Base-by-base conservation (phyloP, 768 basidiomycete genomes). In the Pleurotus citrinopileatus region DNA sequence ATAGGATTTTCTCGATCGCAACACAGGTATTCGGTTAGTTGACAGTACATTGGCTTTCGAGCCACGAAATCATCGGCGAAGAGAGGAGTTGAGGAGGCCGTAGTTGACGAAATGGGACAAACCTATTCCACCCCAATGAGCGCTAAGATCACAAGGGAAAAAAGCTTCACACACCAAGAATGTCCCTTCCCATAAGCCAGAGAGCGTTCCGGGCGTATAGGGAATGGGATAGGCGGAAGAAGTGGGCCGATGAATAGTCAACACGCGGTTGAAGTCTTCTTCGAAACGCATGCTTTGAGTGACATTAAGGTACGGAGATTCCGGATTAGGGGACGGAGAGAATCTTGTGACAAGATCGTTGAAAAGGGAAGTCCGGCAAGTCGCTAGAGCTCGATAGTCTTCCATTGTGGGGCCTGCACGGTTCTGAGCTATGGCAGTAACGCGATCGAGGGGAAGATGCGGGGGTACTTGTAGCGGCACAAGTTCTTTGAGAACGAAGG, bases 171-270 rank as follows among this genome's bases (percentile, higher is more conserved):
- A 62, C 59, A 83, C 84, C 79, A 80, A 80, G 62, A 76, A 81
- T 43, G 70, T 71, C 1, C 84, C 84, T 66, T 84, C 77, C 84
- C 84, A 86, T 55, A 78, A 61, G 2, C 82, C 84, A 25, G 79
- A 70, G 52, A 86, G 70, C 28, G 72, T 64, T 15, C 80, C 80
- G 34, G 76, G 74, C 60, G 68, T 61, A 59, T 73, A 74, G 22
- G 63, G 58, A 45, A 63, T 61, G 29, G 38, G 58, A 55, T 60
- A 60, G 9, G 63, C 61, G 54, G 52, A 37, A 22, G 55, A 58
- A 36, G 55, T 44, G 9, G 55, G 50, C n/a, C 60, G 63, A n/a
- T 65, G 47, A 17, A 67, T 61, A 54, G 65, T 63, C 38, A 63
- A 59, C 55, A 67, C 61, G 53, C 70, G 71, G 66, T 65, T 63